Conservation (phyloP, 2,329 filamentous ascomycete genomes). For the Dendrostoma leiphaemia region DNA sequence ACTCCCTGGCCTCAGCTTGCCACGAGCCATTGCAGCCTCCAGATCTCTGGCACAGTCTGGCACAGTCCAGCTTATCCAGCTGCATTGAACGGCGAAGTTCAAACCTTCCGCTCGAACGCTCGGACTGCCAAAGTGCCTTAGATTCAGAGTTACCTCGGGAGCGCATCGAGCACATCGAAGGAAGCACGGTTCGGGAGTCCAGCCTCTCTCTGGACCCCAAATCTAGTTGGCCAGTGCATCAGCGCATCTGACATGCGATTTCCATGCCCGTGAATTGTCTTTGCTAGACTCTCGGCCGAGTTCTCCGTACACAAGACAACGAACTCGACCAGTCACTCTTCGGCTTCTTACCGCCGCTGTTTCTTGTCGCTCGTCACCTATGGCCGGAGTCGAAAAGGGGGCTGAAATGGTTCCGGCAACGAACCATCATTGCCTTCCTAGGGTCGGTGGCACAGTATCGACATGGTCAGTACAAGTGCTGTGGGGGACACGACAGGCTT, state of each 20-base stretch:
- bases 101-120: not conserved
- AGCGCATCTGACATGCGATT: not conserved
- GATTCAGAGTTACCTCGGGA: not conserved
- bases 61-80: not conserved
- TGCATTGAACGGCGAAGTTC: not conserved
- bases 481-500: slow-evolving; percentile 14
- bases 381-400: slow-evolving; percentile 6
- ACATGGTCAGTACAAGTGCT: slow-evolving; percentile 12
- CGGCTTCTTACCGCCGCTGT: slow-evolving; percentile 1
- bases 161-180: not conserved
- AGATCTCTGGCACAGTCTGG: not conserved
- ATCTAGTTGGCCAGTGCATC: slow-evolving; percentile 1
- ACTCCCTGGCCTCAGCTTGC: not conserved
- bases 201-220: slow-evolving; percentile 1
- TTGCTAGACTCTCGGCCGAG: too few species aligned
- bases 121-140: not conserved
- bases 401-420: slow-evolving; percentile 3
- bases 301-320: not conserved
- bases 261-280: not conserved
- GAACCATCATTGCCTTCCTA: slow-evolving; percentile 10
- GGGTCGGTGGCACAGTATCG: slow-evolving; percentile 8
- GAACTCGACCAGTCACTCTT: not conserved
- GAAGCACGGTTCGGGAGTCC: slow-evolving; percentile 8
- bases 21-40: not conserved
- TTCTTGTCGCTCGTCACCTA: not conserved